Conservation (phyloP, 192 early-diverging fungal genomes). For the Spizellomyces punctatus region DNA sequence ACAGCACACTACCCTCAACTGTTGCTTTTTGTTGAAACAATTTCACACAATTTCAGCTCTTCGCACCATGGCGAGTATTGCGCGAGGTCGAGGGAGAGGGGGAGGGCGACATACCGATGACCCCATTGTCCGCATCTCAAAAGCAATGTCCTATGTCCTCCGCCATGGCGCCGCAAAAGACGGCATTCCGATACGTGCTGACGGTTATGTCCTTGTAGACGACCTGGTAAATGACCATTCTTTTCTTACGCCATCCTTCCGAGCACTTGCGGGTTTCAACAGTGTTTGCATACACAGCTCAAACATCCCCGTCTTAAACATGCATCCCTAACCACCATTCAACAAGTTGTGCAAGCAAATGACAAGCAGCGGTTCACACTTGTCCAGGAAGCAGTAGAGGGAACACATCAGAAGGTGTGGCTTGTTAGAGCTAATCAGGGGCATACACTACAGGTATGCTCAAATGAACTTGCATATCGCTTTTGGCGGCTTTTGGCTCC, state of each 20-base stretch:
- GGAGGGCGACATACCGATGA: slow-evolving; percentile 2
- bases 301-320: slow-evolving; percentile 57
- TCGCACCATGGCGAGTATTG: not conserved
- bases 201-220: slow-evolving; percentile 73
- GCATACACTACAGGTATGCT: slow-evolving; percentile 51
- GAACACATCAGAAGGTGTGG: slow-evolving; percentile 40
- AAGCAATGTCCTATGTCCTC: slow-evolving; percentile 78
- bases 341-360: slow-evolving; percentile 70
- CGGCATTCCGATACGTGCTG: slow-evolving; percentile 67
- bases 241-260: not conserved
- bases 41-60: not conserved
- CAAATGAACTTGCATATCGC: not conserved
- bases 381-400: slow-evolving; percentile 26
- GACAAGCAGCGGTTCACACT: slow-evolving; percentile 83
- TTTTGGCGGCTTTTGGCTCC: not conserved
- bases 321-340: slow-evolving; percentile 64
- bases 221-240: slow-evolving; percentile 59
- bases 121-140: slow-evolving; percentile 52
- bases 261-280: not conserved
- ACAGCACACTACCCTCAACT: too few species aligned
- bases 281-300: slow-evolving; percentile 39
- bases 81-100: slow-evolving; percentile 1
- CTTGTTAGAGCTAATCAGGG: slow-evolving; percentile 88
- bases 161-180: slow-evolving; percentile 83
- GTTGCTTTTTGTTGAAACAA: too few species aligned